Evolutionary conservation across 1,284 basidiomycete genomes (phyloP).

Genomic region (Cutaneotrichosporon sp.): DNA sequence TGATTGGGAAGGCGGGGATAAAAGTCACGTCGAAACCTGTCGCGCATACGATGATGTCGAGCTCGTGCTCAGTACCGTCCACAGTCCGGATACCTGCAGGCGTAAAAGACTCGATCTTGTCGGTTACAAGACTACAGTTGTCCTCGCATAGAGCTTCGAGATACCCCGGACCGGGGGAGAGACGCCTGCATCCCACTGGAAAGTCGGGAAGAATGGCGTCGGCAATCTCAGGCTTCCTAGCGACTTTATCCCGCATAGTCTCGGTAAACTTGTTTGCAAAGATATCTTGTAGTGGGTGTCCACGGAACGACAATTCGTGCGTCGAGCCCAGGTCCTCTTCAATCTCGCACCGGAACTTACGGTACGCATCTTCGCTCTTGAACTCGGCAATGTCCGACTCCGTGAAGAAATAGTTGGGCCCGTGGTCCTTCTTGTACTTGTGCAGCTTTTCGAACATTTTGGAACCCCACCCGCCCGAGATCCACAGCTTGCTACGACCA

Average conservation of each 20-base stretch:
- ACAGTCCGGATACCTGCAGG: conserved; percentile 29
- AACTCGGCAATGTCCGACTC: conserved; percentile 9
- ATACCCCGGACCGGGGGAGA: conserved; percentile 47
- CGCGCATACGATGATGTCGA: conserved; percentile 38
- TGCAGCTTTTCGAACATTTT: conserved; percentile 20
- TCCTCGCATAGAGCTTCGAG: conserved; percentile 41
- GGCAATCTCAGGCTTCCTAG: conserved; percentile 23
- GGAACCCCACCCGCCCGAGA: conserved; percentile 31
- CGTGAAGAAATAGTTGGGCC: conserved; percentile 16
- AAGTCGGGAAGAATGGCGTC: conserved; percentile 31
- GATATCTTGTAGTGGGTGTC: conserved; percentile 13
- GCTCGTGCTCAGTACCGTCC: conserved; percentile 29
- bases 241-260: conserved; percentile 27
- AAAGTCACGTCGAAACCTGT: conserved; percentile 41
- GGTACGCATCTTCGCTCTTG: conserved; percentile 27
- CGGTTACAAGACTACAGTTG: conserved; percentile 32
- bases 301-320: conserved; percentile 15
- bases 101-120: conserved; percentile 28
- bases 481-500: conserved; percentile 30
- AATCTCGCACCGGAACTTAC: conserved; percentile 28
- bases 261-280: conserved; percentile 18
- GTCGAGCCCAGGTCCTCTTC: conserved; percentile 23
- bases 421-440: background rate
- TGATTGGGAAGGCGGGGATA: conserved; percentile 36
- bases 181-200: conserved; percentile 41